These are phyloP conservation scores for Dryadomyces quercus-mongolicae DNA, from an alignment of 2,329 filamentous ascomycete genomes.

Conservation along the genomic window DNA sequence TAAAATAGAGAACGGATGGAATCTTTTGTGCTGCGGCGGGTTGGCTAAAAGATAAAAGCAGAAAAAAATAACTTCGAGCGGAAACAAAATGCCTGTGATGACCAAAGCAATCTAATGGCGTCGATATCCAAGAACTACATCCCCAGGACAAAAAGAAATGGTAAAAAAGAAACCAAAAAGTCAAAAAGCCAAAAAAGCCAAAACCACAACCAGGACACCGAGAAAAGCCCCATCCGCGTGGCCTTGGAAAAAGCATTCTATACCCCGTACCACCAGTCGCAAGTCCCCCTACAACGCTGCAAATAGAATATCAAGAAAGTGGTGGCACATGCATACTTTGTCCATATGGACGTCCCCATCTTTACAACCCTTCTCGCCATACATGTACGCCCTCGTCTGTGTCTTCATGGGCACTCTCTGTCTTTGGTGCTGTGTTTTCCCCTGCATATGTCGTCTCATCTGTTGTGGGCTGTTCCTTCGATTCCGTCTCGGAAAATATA, in stretches of 20 bases:
- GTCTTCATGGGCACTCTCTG: not conserved
- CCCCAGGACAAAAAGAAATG: not conserved
- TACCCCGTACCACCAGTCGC: not conserved
- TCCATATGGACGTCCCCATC: not conserved
- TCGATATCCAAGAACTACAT: not conserved
- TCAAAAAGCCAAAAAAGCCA: not conserved
- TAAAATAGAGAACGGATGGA: too few species aligned
- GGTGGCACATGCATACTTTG: not conserved
- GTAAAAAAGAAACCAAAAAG: not conserved
- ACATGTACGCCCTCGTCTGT: slow-evolving; percentile 8
- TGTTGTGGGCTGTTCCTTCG: not conserved
- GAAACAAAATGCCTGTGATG: too few species aligned
- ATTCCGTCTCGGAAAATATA: not conserved
- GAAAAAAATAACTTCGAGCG: too few species aligned
- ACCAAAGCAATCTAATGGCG: too few species aligned
- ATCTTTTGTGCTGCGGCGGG: too few species aligned
- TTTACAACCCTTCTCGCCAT: slow-evolving; percentile 4
- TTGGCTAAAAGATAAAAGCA: too few species aligned
- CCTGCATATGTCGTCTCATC: not conserved
- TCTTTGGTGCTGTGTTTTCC: not conserved
- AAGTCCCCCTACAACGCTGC: not conserved
- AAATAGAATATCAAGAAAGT: too few species aligned
- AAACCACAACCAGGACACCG: not conserved
- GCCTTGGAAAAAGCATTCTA: not conserved
- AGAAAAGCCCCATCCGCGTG: not conserved